Evolutionary conservation across 768 basidiomycete species (phyloP).

Genomic region (Chalciporus chontae): DNA sequence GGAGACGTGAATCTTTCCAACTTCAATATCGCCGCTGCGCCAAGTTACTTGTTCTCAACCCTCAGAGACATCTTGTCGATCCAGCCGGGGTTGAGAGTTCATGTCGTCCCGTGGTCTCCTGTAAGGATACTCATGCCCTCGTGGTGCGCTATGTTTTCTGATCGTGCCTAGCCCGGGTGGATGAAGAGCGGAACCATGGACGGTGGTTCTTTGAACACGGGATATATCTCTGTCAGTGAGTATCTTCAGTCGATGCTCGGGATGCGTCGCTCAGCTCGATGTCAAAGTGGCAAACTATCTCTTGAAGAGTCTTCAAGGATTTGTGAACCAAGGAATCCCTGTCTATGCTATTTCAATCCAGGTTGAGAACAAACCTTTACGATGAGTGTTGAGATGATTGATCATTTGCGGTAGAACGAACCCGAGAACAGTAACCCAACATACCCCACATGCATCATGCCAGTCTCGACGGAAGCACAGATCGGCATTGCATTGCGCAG

Average conservation of each 20-base stretch:
- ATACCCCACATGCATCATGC: slow-evolving; percentile 63
- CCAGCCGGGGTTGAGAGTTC: slow-evolving; percentile 51
- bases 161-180: slow-evolving; percentile 59
- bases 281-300: slow-evolving; percentile 66
- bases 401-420: slow-evolving; percentile 41
- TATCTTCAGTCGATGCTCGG: background rate
- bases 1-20: slow-evolving; percentile 56
- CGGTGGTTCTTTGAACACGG: slow-evolving; percentile 55
- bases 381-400: slow-evolving; percentile 21
- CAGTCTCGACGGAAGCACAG: slow-evolving; percentile 51
- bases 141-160: background rate
- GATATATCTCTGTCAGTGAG: slow-evolving; percentile 49
- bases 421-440: slow-evolving; percentile 56
- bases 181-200: slow-evolving; percentile 73
- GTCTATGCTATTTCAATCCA: slow-evolving; percentile 62
- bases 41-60: slow-evolving; percentile 60
- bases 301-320: slow-evolving; percentile 68
- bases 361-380: no score
- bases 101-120: slow-evolving; percentile 72
- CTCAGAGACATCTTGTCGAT: slow-evolving; percentile 60
- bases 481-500: slow-evolving; percentile 54
- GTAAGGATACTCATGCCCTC: slow-evolving; percentile 36
- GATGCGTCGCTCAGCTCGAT: slow-evolving; percentile 1
- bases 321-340: slow-evolving; percentile 54
- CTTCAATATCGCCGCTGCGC: slow-evolving; percentile 57